These are phyloP conservation scores for Fusarium nelsonii DNA, from an alignment of 2,329 filamentous ascomycete species.

Conservation along the genomic window DNA sequence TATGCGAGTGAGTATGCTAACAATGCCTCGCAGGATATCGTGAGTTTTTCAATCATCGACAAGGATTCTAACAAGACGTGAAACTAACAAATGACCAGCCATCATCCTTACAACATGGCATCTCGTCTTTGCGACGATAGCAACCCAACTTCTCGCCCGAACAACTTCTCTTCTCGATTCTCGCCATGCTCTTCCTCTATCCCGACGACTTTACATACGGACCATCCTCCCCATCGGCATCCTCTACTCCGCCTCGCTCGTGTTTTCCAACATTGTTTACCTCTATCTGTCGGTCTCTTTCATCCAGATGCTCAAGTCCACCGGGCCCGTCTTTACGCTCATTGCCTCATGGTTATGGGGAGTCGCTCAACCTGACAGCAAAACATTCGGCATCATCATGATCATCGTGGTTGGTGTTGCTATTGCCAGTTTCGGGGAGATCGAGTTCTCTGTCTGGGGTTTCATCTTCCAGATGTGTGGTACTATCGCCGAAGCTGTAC, in stretches of 20 bases:
- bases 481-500: slow-evolving; percentile 83
- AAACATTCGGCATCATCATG: slow-evolving; percentile 62
- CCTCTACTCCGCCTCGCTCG: slow-evolving; percentile 73
- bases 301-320: slow-evolving; percentile 79
- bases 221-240: slow-evolving; percentile 75
- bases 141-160: slow-evolving; percentile 74
- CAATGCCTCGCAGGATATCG: slow-evolving; percentile 49
- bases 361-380: slow-evolving; percentile 61
- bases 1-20: slow-evolving; percentile 17
- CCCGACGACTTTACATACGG: slow-evolving; percentile 69
- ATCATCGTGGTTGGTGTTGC: slow-evolving; percentile 66
- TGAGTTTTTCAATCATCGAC: slow-evolving; percentile 40
- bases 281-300: slow-evolving; percentile 76
- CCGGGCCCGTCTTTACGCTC: slow-evolving; percentile 74
- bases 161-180: slow-evolving; percentile 73
- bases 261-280: slow-evolving; percentile 76
- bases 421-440: slow-evolving; percentile 71
- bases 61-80: neutral
- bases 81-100: slow-evolving; percentile 51
- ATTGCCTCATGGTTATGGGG: slow-evolving; percentile 72
- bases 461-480: slow-evolving; percentile 79
- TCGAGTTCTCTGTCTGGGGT: slow-evolving; percentile 74
- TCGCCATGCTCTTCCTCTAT: slow-evolving; percentile 72
- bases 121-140: slow-evolving; percentile 73
- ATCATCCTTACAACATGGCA: slow-evolving; percentile 77